phyloP scores from a whole-genome alignment of 352 stramenopile species.

The Plasmopara halstedii region DNA sequence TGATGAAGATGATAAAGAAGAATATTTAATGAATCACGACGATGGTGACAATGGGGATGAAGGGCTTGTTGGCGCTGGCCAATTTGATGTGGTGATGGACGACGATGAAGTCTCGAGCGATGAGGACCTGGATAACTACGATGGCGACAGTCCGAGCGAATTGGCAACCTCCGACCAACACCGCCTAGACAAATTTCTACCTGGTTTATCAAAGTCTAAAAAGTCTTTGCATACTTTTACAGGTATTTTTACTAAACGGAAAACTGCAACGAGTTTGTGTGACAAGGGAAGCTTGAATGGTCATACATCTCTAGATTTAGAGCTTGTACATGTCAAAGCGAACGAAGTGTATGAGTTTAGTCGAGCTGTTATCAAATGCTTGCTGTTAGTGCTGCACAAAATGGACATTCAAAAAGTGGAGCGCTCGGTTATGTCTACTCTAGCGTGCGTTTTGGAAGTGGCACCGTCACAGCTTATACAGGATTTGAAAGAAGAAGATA shows the following conservation, averaged over 20 bases:
- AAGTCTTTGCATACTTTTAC: not conserved
- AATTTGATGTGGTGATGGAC: slow-evolving; percentile 14
- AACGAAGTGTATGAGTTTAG: slow-evolving; percentile 46
- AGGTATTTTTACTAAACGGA: not conserved
- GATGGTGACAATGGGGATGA: slow-evolving; percentile 53
- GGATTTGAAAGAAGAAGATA: slow-evolving; percentile 36
- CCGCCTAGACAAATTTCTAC: slow-evolving; percentile 24
- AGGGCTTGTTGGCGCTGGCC: slow-evolving; percentile 5
- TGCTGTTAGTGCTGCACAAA: slow-evolving; percentile 43
- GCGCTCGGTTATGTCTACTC: slow-evolving; percentile 47
- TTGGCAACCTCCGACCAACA: slow-evolving; percentile 16
- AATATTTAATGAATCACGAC: slow-evolving; percentile 47
- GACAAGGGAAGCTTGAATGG: slow-evolving; percentile 9
- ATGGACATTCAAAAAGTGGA: slow-evolving; percentile 68
- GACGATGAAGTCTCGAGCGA: slow-evolving; percentile 35
- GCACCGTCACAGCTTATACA: slow-evolving; percentile 47
- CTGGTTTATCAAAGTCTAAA: slow-evolving; percentile 24
- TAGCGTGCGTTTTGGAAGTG: slow-evolving; percentile 72
- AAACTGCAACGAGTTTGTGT: slow-evolving; percentile 3
- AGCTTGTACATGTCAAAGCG: slow-evolving; percentile 20
- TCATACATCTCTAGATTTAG: slow-evolving; percentile 3
- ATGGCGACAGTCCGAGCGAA: slow-evolving; percentile 7
- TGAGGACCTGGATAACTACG: slow-evolving; percentile 14
- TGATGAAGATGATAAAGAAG: slow-evolving; percentile 49
- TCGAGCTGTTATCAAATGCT: slow-evolving; percentile 30